Evolutionary conservation across 352 stramenopile species (phyloP).

Genomic region (Globisporangium iwayamae): DNA sequence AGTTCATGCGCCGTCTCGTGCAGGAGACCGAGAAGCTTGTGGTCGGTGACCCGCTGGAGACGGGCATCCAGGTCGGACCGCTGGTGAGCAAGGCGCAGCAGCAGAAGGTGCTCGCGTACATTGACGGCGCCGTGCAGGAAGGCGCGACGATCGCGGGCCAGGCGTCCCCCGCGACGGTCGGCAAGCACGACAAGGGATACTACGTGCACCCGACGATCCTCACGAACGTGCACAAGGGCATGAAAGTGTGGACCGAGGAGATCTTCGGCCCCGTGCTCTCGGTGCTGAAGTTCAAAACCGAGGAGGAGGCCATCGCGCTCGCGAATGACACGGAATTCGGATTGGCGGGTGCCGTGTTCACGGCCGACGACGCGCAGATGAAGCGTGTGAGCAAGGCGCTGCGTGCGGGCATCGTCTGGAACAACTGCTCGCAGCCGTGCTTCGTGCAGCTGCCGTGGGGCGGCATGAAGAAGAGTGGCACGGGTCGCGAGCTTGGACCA

Average conservation of each 20-base stretch:
- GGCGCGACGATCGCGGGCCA: slow-evolving; percentile 46
- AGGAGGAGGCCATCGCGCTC: slow-evolving; percentile 72
- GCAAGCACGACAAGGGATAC: slow-evolving; percentile 38
- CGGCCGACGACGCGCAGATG: slow-evolving; percentile 41
- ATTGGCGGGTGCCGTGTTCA: slow-evolving; percentile 72
- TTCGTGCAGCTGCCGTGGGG: slow-evolving; percentile 75
- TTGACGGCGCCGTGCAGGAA: slow-evolving; percentile 41
- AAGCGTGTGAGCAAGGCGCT: slow-evolving; percentile 55
- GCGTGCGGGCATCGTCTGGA: slow-evolving; percentile 59
- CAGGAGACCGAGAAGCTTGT: slow-evolving; percentile 55
- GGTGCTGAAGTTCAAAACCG: slow-evolving; percentile 83
- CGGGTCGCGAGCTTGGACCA: slow-evolving; percentile 64
- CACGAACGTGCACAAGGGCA: slow-evolving; percentile 49
- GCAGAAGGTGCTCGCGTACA: slow-evolving; percentile 71
- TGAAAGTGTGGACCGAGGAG: slow-evolving; percentile 82
- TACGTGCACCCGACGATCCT: slow-evolving; percentile 80
- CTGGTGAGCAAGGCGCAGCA: slow-evolving; percentile 71
- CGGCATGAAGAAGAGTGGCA: slow-evolving; percentile 81
- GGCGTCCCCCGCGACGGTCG: slow-evolving; percentile 19
- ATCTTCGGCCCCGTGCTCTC: slow-evolving; percentile 90
- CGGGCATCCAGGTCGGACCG: slow-evolving; percentile 64
- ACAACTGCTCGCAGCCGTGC: slow-evolving; percentile 62
- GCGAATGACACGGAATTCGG: slow-evolving; percentile 79
- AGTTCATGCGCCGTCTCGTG: slow-evolving; percentile 53
- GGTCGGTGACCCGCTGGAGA: slow-evolving; percentile 54